A percentile compares a stretch with the other conserved stretches of the same genome.
phyloP scores from a whole-genome alignment of 1,284 basidiomycete species.

The Microbotryomycetes sp. region DNA sequence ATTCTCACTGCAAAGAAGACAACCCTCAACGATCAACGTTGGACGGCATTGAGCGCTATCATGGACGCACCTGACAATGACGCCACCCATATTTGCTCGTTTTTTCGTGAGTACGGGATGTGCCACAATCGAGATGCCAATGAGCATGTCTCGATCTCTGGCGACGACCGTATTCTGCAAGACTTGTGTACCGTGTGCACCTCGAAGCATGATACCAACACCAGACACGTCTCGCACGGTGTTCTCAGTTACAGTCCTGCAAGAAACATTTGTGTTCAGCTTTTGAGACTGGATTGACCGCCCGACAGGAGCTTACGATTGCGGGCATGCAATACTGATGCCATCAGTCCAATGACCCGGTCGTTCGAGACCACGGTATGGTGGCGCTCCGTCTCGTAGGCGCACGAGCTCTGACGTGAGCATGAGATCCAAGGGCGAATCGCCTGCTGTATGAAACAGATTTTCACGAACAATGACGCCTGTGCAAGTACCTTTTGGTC shows the following conservation, averaged over 20 bases:
- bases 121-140: constrained; percentile 26
- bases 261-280: constrained; percentile 25
- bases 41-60: not conserved
- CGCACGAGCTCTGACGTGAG: constrained; percentile 26
- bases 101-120: constrained; percentile 10
- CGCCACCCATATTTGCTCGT: constrained; percentile 4
- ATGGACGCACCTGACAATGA: constrained; percentile 15
- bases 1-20: constrained; percentile 18
- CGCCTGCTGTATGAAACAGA: constrained; percentile 23
- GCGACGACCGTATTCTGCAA: constrained; percentile 25
- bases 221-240: constrained; percentile 62
- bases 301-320: constrained; percentile 10
- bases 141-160: constrained; percentile 27
- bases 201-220: constrained; percentile 32
- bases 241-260: constrained; percentile 63
- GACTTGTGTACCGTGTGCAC: constrained; percentile 18
- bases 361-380: constrained; percentile 16
- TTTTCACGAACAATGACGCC: constrained; percentile 20
- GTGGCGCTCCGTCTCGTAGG: constrained; percentile 19
- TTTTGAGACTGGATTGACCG: not conserved
- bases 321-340: constrained; percentile 64
- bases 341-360: constrained; percentile 65
- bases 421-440: constrained; percentile 28
- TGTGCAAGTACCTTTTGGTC: constrained; percentile 14
- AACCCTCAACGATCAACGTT: not conserved